Evolutionary conservation across 2,329 filamentous ascomycete genomes (phyloP), one percentile per base, ranked within the genome.

Genomic region (Monosporascus ibericus): DNA sequence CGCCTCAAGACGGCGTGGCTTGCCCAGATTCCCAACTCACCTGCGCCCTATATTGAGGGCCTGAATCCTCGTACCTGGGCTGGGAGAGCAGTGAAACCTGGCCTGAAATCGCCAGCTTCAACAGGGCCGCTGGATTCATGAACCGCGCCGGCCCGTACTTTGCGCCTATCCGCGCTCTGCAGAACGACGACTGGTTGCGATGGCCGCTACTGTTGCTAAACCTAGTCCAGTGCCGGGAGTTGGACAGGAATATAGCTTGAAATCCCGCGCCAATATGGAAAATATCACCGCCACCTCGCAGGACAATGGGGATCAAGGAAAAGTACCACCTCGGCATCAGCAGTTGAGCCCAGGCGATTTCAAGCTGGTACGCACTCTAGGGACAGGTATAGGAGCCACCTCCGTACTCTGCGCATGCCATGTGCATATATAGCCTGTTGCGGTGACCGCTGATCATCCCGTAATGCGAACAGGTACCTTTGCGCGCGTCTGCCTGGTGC

Each of bases 401-500:
- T 6, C 22, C 48, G 37, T 22, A 38, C 30, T 38, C n/a, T 25
- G 40, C 51, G 14, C 38, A 14, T 48, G 47, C n/a, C 37, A 36
- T 44, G 18, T 39, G 14, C 25, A 40, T 25, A 34, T 39, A 39
- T 48, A 39, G 39, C 42, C 30, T 5, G 30, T 34, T 34, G 4
- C 30, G 11, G 30, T 34, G 30, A 34, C 30, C 47, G 37, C 51
- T 48, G 49, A 38, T 44, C 40, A 38, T 51, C 27, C 44, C 48
- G 50, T 59, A 11, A 47, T 54, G 25, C 51, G 9, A 44, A 61
- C 66, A 85, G 86, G 87, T 58, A 91, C 87, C 14, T 94, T 94
- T 74, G 89, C 89, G 59, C 80, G 89, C 58, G 89, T 94, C 46
- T 91, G 87, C 75, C 81, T 92, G 55, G 87, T 89, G 49, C 83